A percentile compares a stretch with the other conserved stretches of the same genome.
These are phyloP conservation scores for Yamadazyma nakazawae DNA, from an alignment of 805 yeast genomes.

Conservation along the genomic window DNA sequence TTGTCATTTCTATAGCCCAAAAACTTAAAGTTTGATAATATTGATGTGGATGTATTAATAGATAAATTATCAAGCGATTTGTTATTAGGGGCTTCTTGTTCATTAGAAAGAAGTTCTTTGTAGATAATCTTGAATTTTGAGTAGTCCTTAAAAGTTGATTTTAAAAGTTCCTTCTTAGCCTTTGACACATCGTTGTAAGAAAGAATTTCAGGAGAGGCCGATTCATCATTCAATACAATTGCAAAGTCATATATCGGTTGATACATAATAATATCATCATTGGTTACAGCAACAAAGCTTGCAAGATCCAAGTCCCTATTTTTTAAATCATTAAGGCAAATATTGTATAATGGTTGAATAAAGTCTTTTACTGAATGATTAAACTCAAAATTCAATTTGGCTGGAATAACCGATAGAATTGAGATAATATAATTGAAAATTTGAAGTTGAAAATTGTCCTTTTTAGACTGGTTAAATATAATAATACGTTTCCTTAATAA, in stretches of 20 bases:
- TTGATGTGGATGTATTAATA: conserved; percentile 27
- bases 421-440: conserved; percentile 57
- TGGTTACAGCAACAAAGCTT: conserved; percentile 52
- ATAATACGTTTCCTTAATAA: conserved; percentile 56
- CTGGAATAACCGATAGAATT: conserved; percentile 61
- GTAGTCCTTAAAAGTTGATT: conserved; percentile 37
- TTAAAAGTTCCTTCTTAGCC: conserved; percentile 9
- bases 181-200: conserved; percentile 5
- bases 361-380: conserved; percentile 16
- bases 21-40: conserved; percentile 14
- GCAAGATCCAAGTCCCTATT: conserved; percentile 1
- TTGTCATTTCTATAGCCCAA: conserved; percentile 3
- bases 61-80: conserved; percentile 13
- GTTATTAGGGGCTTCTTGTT: conserved; percentile 2
- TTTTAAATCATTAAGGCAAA: conserved; percentile 55
- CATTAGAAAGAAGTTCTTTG: conserved; percentile 16
- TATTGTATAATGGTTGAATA: conserved; percentile 55
- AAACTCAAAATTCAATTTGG: conserved; percentile 38
- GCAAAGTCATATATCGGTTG: conserved; percentile 52
- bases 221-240: conserved; percentile 21
- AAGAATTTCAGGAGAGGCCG: conserved; percentile 8
- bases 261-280: conserved; percentile 61
- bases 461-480: conserved; percentile 34
- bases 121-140: conserved; percentile 32
- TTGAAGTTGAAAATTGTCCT: conserved; percentile 24